Conservation (phyloP, 495 filamentous ascomycete species). For the Achaetomiella virescens region DNA sequence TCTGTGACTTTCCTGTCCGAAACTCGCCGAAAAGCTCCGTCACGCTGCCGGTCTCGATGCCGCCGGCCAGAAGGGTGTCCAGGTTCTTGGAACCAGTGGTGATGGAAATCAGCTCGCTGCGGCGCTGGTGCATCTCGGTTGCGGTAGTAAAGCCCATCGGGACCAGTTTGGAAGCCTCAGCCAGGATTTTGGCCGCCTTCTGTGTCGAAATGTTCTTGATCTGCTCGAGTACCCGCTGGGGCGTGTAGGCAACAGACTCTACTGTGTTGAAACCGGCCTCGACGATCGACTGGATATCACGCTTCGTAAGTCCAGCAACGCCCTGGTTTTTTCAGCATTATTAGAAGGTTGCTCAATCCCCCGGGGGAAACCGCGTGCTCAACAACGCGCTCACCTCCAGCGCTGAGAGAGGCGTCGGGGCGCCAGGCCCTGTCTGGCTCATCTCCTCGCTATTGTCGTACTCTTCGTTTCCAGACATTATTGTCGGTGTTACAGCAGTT, state of each 20-base stretch:
- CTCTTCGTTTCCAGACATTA: constrained; percentile 33
- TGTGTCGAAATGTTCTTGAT: constrained; percentile 97
- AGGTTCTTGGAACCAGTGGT: constrained; percentile 96
- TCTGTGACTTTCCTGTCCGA: constrained; percentile 94
- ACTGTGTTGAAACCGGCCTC: constrained; percentile 94
- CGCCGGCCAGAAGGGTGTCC: constrained; percentile 90
- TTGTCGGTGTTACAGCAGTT: background rate
- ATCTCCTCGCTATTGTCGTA: constrained; percentile 41
- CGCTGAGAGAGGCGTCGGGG: constrained; percentile 80
- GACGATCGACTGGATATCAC: constrained; percentile 86
- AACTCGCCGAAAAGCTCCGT: constrained; percentile 99
- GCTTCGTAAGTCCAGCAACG: constrained; percentile 76
- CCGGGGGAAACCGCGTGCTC: background rate
- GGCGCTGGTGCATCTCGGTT: constrained; percentile 97
- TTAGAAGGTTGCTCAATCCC: background rate
- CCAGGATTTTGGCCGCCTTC: constrained; percentile 89
- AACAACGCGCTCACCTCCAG: constrained; percentile 62
- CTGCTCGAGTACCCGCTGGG: constrained; percentile 76
- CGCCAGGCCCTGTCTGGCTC: constrained; percentile 71
- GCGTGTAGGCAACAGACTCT: constrained; percentile 92
- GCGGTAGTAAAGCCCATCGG: constrained; percentile 99
- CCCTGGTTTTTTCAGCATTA: constrained; percentile 47
- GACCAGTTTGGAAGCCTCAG: constrained; percentile 93
- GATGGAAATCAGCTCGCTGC: constrained; percentile 94
- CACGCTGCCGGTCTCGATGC: constrained; percentile 92